A percentile compares a stretch with the other conserved stretches of the same genome.
Evolutionary conservation across 1,284 basidiomycete species (phyloP).

Genomic region (Uromyces viciae-fabae): DNA sequence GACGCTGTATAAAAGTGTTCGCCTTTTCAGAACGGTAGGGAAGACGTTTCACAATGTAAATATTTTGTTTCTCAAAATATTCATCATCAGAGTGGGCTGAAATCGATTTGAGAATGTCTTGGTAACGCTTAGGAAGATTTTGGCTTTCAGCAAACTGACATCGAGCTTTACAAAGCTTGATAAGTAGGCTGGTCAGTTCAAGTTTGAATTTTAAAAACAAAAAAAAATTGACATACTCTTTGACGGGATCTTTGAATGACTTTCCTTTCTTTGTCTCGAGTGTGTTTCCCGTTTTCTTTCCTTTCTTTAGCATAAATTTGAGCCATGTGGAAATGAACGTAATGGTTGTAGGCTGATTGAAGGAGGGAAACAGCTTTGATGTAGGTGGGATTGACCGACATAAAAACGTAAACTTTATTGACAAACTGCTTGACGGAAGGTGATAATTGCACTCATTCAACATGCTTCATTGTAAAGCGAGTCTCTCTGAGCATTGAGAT

Average conservation of each 20-base stretch:
- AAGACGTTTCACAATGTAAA: neutral
- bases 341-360: neutral
- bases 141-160: neutral
- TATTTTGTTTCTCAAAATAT: neutral
- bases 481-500: neutral
- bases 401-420: neutral
- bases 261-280: slow-evolving; percentile 1
- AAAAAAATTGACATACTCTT: slow-evolving; percentile 4
- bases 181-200: neutral
- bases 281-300: slow-evolving; percentile 9
- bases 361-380: neutral
- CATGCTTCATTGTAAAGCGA: slow-evolving; percentile 14
- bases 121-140: slow-evolving; percentile 8
- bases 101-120: neutral
- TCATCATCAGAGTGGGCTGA: slow-evolving; percentile 22
- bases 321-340: slow-evolving; percentile 2
- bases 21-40: neutral
- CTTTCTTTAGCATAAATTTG: neutral
- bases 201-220: neutral
- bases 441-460: neutral
- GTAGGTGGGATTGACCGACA: neutral
- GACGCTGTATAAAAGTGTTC: neutral
- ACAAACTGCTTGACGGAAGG: neutral
- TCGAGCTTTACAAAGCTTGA: neutral
- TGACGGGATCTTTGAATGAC: neutral